These are phyloP conservation scores for Lentinula sp. DNA, from an alignment of 768 basidiomycete species.

Conservation along the genomic window DNA sequence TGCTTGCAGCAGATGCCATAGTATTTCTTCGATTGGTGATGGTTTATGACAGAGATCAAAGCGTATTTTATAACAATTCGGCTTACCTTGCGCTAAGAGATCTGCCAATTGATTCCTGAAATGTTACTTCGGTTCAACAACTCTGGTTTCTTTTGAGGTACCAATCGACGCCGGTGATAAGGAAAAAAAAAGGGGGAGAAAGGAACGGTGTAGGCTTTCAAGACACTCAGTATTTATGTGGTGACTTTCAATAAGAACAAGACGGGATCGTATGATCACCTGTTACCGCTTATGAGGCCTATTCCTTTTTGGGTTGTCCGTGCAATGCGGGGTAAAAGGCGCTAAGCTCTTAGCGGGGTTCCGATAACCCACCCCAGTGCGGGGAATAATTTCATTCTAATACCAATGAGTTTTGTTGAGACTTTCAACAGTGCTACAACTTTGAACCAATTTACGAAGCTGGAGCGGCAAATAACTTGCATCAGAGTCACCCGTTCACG, in stretches of 20 bases:
- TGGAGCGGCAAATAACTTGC: no score
- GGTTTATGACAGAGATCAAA: not conserved
- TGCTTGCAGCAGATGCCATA: not conserved
- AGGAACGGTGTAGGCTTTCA: not conserved
- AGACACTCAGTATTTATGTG: not conserved
- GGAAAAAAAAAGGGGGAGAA: not conserved
- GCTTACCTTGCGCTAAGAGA: not conserved
- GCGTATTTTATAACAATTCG: not conserved
- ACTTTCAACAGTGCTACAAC: no score
- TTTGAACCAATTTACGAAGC: no score
- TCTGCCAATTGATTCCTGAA: not conserved
- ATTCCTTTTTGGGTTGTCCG: not conserved
- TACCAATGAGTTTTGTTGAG: no score
- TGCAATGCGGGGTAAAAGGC: not conserved
- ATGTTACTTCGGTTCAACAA: not conserved
- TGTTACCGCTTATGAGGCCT: not conserved
- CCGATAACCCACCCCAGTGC: not conserved
- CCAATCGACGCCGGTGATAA: not conserved
- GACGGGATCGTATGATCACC: not conserved
- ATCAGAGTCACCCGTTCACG: no score
- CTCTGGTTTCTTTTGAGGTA: not conserved
- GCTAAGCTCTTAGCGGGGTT: not conserved
- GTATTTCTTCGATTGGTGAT: not conserved
- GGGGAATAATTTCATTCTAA: no score
- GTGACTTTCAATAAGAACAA: not conserved